Percentiles rank a stretch among this genome's conserved stretches.
Evolutionary conservation across 768 basidiomycete genomes (phyloP).

Genomic region (Tulasnella sp.): DNA sequence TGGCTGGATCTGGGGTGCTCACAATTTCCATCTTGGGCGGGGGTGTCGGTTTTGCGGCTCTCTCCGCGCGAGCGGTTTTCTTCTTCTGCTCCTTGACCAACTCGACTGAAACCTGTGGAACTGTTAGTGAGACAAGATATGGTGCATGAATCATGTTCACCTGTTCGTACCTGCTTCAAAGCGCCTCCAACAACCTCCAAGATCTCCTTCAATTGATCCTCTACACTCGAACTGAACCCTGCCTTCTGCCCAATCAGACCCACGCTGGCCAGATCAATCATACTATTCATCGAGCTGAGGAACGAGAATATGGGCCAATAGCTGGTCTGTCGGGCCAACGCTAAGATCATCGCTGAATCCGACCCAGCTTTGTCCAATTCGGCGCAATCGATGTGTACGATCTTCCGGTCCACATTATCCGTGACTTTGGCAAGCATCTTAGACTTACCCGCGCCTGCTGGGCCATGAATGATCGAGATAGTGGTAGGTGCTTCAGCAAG

Average conservation of each 20-base stretch:
- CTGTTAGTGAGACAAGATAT: too few species aligned
- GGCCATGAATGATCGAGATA: conserved; percentile 68
- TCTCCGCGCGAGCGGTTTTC: conserved; percentile 1
- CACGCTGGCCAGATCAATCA: conserved; percentile 86
- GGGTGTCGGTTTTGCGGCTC: conserved; percentile 4
- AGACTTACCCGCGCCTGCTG: conserved; percentile 73
- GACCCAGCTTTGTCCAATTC: conserved; percentile 57
- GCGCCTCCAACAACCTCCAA: conserved; percentile 67
- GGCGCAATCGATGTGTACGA: conserved; percentile 75
- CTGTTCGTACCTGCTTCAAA: conserved; percentile 49
- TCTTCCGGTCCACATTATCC: conserved; percentile 37
- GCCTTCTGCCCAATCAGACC: conserved; percentile 97
- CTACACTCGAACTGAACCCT: conserved; percentile 67
- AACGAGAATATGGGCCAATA: conserved; percentile 86
- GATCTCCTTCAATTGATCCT: conserved; percentile 76
- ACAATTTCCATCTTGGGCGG: too few species aligned
- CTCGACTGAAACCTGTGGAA: neutral
- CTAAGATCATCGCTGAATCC: conserved; percentile 55
- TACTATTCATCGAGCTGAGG: conserved; percentile 63
- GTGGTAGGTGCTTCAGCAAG: conserved; percentile 69
- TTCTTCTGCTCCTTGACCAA: conserved; percentile 23
- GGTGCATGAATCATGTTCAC: neutral
- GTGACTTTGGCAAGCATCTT: conserved; percentile 42
- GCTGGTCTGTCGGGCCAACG: conserved; percentile 72
- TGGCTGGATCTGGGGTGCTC: too few species aligned